phyloP scores from a whole-genome alignment of 805 yeast species.

The Starmera pachycereana region DNA sequence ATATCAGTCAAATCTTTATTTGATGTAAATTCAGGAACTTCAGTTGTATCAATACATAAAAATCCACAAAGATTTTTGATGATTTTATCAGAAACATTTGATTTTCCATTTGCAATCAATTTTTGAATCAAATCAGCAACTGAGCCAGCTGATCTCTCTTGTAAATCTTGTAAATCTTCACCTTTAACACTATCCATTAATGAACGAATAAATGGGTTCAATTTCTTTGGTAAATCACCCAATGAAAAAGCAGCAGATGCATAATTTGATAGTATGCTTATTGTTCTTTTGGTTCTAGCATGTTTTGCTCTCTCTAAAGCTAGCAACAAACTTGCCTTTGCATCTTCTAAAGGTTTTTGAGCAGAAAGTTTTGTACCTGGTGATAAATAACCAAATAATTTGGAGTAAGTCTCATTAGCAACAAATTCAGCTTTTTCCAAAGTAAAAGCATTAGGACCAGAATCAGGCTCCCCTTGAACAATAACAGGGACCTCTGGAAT shows the following conservation, averaged over 20 bases:
- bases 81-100: slow-evolving; percentile 78
- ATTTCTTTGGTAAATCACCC: slow-evolving; percentile 68
- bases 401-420: slow-evolving; percentile 52
- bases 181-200: slow-evolving; percentile 86
- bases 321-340: slow-evolving; percentile 52
- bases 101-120: slow-evolving; percentile 46
- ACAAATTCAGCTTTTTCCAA: slow-evolving; percentile 67
- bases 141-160: slow-evolving; percentile 58
- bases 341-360: slow-evolving; percentile 66
- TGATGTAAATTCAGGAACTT: slow-evolving; percentile 83
- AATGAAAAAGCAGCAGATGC: slow-evolving; percentile 66
- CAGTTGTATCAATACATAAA: slow-evolving; percentile 89
- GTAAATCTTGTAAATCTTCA: slow-evolving; percentile 60
- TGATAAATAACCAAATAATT: slow-evolving; percentile 48
- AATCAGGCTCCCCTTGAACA: slow-evolving; percentile 89
- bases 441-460: slow-evolving; percentile 90
- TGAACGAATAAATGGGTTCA: slow-evolving; percentile 81
- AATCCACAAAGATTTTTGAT: slow-evolving; percentile 87
- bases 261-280: slow-evolving; percentile 58
- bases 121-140: slow-evolving; percentile 54
- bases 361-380: slow-evolving; percentile 65
- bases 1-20: slow-evolving; percentile 42
- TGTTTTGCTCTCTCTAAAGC: slow-evolving; percentile 62
- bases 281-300: slow-evolving; percentile 38
- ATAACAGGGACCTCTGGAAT: slow-evolving; percentile 79